Evolutionary conservation across 495 filamentous ascomycete species (phyloP).

Genomic region (Aspergillus ostianus): DNA sequence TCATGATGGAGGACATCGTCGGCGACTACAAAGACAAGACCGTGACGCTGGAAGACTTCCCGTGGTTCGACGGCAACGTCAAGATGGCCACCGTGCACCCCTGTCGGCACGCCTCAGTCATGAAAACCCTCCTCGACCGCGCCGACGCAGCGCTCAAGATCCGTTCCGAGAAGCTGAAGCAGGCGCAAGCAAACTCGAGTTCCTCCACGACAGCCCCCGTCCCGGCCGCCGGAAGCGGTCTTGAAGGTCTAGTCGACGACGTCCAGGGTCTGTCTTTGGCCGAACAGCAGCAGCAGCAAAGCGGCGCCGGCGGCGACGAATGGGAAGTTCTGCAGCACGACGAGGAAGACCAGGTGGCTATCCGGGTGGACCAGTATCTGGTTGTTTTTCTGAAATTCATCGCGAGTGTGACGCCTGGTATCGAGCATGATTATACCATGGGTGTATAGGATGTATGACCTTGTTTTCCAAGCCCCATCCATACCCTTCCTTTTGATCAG

Average conservation of each 20-base stretch:
- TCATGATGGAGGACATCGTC: conserved; percentile 99
- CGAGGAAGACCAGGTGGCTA: conserved; percentile 80
- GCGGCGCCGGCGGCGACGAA: conserved; percentile 65
- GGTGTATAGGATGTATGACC: conserved; percentile 83
- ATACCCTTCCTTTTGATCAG: too few species aligned
- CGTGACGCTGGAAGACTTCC: conserved; percentile 96
- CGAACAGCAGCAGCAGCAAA: conserved; percentile 42
- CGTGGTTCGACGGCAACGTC: conserved; percentile 75
- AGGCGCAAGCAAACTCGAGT: conserved; percentile 28
- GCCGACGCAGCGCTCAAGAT: conserved; percentile 91
- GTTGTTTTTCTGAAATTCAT: conserved; percentile 99
- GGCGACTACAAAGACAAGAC: conserved; percentile 99
- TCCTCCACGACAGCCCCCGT: conserved; percentile 46
- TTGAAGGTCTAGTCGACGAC: conserved; percentile 65
- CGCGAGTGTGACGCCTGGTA: conserved; percentile 92
- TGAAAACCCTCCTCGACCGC: conserved; percentile 96
- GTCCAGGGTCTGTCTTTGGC: conserved; percentile 46
- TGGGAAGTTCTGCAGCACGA: conserved; percentile 77
- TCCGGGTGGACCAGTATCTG: conserved; percentile 94
- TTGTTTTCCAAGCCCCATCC: background rate
- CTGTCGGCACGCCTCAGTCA: conserved; percentile 89
- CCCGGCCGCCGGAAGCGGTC: conserved; percentile 53
- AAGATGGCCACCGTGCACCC: conserved; percentile 98
- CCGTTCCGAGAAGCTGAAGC: conserved; percentile 73
- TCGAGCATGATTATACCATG: conserved; percentile 99